phyloP scores from a whole-genome alignment of 192 early-diverging fungal genomes.

The Coemansia sp. region DNA sequence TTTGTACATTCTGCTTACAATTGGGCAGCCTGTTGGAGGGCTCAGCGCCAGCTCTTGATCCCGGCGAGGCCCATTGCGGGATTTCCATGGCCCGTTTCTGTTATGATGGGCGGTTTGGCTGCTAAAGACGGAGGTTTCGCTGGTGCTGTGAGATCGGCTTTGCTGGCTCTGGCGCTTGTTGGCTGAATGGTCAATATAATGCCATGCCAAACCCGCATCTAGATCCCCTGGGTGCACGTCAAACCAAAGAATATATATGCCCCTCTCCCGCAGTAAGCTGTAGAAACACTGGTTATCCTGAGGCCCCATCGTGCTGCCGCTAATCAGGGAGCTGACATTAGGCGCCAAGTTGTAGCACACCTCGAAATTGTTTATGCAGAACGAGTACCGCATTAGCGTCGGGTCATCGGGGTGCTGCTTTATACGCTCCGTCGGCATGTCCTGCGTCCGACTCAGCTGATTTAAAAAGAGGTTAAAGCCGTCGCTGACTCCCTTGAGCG shows the following conservation, averaged over 20 bases:
- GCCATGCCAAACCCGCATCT: constrained; percentile 24
- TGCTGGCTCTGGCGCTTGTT: not conserved
- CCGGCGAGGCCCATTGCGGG: not conserved
- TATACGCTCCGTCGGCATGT: constrained; percentile 9
- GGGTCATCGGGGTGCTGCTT: constrained; percentile 17
- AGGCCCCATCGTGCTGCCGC: constrained; percentile 14
- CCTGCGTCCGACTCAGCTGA: constrained; percentile 10
- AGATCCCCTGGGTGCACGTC: constrained; percentile 24
- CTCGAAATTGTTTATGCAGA: constrained; percentile 24
- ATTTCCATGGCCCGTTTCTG: too few species aligned
- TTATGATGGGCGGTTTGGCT: too few species aligned
- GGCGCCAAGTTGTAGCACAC: constrained; percentile 42
- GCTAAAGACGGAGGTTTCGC: too few species aligned
- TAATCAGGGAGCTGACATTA: constrained; percentile 44
- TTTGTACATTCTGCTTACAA: too few species aligned
- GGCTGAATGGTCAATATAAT: constrained; percentile 16
- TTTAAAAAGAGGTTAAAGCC: constrained; percentile 32
- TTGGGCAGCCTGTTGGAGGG: too few species aligned
- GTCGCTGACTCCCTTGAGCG: constrained; percentile 26
- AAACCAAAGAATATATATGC: constrained; percentile 45
- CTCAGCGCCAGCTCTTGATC: not conserved
- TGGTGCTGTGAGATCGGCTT: too few species aligned
- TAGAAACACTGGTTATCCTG: constrained; percentile 33
- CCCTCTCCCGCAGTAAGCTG: constrained; percentile 14
- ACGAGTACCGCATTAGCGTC: constrained; percentile 24